A percentile compares a stretch with the other conserved stretches of the same genome.
Conservation (phyloP, 495 filamentous ascomycete species). For the Copromyces sp. region DNA sequence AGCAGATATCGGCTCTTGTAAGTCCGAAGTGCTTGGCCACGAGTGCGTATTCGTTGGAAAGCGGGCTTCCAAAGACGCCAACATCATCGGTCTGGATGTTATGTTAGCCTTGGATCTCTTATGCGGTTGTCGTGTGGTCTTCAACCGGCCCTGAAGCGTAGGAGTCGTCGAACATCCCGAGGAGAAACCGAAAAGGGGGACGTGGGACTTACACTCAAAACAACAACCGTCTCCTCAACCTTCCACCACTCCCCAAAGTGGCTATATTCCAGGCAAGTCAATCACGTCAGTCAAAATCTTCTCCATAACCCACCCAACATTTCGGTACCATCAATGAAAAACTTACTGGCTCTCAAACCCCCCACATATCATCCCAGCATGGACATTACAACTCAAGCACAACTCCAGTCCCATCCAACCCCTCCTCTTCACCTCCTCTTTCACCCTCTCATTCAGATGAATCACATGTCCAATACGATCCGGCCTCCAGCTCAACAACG, state of each 20-base stretch:
- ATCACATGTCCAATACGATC: conserved; percentile 74
- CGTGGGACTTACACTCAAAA: conserved; percentile 25
- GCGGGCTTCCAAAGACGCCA: conserved; percentile 65
- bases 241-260: conserved; percentile 30
- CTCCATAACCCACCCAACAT: background rate
- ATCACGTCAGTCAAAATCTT: background rate
- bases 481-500: conserved; percentile 53
- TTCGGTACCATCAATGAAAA: conserved; percentile 1
- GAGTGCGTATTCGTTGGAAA: conserved; percentile 73
- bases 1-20: conserved; percentile 40
- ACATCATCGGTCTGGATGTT: conserved; percentile 71
- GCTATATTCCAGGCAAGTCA: conserved; percentile 5
- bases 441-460: conserved; percentile 50
- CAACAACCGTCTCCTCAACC: conserved; percentile 24
- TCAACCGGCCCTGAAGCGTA: background rate
- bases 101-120: background rate
- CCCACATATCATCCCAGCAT: conserved; percentile 59
- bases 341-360: conserved; percentile 52
- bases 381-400: conserved; percentile 73
- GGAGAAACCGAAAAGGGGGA: background rate
- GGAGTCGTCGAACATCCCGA: background rate
- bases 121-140: background rate
- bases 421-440: conserved; percentile 41
- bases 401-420: conserved; percentile 55
- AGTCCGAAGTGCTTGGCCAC: conserved; percentile 63